A percentile compares a stretch with the other conserved stretches of the same genome.
phyloP scores from a whole-genome alignment of 2,329 filamentous ascomycete genomes.

The Malbranchea zuffiana region DNA sequence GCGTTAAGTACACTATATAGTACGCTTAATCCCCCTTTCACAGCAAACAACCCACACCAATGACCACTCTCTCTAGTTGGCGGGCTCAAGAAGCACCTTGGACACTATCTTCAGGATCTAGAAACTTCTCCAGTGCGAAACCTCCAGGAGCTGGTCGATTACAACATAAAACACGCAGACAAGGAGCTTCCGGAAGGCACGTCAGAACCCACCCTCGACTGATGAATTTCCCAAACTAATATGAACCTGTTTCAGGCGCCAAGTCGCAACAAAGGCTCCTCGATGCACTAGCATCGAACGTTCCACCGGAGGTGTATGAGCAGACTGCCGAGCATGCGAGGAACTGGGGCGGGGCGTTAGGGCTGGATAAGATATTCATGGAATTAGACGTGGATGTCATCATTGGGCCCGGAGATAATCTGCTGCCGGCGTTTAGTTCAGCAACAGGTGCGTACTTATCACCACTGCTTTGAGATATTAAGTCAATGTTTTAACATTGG shows the following conservation, averaged over 20 bases:
- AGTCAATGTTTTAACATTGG: background rate
- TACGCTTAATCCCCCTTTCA: slow-evolving; percentile 1
- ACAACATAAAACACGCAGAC: slow-evolving; percentile 2
- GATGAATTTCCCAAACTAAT: too few relatives aligned
- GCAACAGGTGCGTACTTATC: slow-evolving; percentile 1
- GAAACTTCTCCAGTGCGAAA: background rate
- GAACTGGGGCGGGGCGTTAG: background rate
- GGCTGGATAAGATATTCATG: slow-evolving; percentile 9
- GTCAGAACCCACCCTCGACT: background rate
- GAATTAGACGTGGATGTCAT: slow-evolving; percentile 10
- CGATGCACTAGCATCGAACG: background rate
- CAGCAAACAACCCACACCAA: background rate
- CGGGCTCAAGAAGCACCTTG: slow-evolving; percentile 2
- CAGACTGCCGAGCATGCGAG: background rate
- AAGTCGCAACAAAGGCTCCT: slow-evolving; percentile 4
- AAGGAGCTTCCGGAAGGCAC: slow-evolving; percentile 4
- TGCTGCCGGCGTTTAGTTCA: background rate
- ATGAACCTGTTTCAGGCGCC: too few relatives aligned
- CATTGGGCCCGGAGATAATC: slow-evolving; percentile 1
- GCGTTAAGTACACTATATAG: background rate
- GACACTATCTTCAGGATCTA: slow-evolving; percentile 3
- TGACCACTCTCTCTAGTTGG: background rate
- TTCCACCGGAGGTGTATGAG: background rate
- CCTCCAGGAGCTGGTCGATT: slow-evolving; percentile 3
- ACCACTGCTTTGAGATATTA: background rate